Percentiles rank a stretch among this genome's conserved stretches.
phyloP scores from a whole-genome alignment of 768 basidiomycete species.

The Panus rudis region DNA sequence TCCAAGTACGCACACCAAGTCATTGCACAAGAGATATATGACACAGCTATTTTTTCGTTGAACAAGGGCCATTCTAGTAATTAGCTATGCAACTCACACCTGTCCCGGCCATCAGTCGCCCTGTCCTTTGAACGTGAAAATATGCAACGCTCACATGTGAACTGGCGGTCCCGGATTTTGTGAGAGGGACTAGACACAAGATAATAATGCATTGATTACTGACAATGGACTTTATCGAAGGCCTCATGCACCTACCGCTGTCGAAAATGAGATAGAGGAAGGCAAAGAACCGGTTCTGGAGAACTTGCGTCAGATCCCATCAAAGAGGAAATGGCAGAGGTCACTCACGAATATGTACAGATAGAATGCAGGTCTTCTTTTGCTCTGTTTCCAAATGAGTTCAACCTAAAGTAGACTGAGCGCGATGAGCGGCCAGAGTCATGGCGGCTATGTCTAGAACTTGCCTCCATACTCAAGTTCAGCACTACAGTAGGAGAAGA shows the following conservation, averaged over 20 bases:
- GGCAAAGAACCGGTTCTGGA: constrained; percentile 9
- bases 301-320: neutral
- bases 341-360: constrained; percentile 9
- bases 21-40: constrained; percentile 6
- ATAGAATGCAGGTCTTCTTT: constrained; percentile 8
- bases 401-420: constrained; percentile 1
- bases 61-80: neutral
- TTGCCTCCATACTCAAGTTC: constrained; percentile 9
- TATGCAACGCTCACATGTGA: neutral
- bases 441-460: neutral
- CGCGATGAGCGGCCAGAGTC: neutral
- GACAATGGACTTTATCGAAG: neutral
- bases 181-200: neutral
- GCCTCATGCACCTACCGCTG: constrained; percentile 4
- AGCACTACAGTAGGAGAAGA: constrained; percentile 2
- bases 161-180: neutral
- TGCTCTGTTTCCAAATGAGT: constrained; percentile 8
- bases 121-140: neutral
- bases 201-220: neutral
- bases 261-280: constrained; percentile 9
- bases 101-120: neutral
- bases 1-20: constrained; percentile 2
- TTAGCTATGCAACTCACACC: constrained; percentile 1
- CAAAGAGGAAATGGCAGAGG: neutral
- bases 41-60: constrained; percentile 2